Evolutionary conservation across 805 yeast genomes (phyloP), one percentile per base, ranked within the genome.

Genomic region (Candida lessepsii): DNA sequence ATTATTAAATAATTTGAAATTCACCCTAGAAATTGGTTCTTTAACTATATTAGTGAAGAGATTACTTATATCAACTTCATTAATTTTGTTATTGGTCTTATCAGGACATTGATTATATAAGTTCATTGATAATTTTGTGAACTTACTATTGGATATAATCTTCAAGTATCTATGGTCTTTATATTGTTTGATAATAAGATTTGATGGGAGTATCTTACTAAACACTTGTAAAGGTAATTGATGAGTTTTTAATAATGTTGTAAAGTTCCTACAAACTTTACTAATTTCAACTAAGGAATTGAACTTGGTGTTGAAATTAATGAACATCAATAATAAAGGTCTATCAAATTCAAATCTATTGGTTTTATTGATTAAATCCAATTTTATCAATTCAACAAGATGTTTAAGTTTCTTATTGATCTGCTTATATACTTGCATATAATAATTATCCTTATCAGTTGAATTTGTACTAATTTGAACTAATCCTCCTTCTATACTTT

Each of bases 91-190:
- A 26, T 46, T 34, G 6, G 18, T 2, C 4, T 42, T 48, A 27
- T 60, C 52, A 1, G 81, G 81, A 43, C 85, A 67, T 33, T 71
- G 61, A 51, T 81, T 82, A 59, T 82, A 85, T 2, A 84, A 60
- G 15, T 72, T 67, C 50, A 80, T 57, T 6, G 84, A 67, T 3
- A 81, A 41, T 36, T 65, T 70, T 2, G 73, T 60, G 14, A 75
- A 53, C 26, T 64, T 63, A 26, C 57, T 55, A 37, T 57, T 61
- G 9, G 71, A 59, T 11, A 67, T 44, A 36, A 61, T 51, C 44
- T 54, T 58, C 19, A 58, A 38, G 23, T 48, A 35, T 25, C 49
- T 39, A 26, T 39, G 41, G 1, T 49, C 41, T 9, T 40, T 15
- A 32, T 21, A 32, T 33, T 50, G 48, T 39, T 57, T 61, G 19